A percentile compares a stretch with the other conserved stretches of the same genome.
These are phyloP conservation scores for Pythium apleroticum DNA, from an alignment of 352 stramenopile genomes.

Conservation along the genomic window DNA sequence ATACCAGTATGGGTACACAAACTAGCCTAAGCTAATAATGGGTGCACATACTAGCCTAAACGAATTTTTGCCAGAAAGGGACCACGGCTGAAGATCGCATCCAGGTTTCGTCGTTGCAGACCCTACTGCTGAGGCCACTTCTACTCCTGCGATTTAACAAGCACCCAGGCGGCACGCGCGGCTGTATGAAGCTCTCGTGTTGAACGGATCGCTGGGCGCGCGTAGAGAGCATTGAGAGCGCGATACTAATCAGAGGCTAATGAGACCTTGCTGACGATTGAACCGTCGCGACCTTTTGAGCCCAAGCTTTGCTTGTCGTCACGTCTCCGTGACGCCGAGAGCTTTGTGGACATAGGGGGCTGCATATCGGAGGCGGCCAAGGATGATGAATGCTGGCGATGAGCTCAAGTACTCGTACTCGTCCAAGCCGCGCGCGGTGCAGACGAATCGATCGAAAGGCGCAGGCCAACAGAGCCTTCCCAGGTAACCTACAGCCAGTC, in stretches of 20 bases:
- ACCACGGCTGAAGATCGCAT: no score
- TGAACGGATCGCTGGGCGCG: no score
- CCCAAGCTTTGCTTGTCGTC: not conserved
- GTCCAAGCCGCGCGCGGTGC: slow-evolving; percentile 70
- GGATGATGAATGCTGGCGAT: slow-evolving; percentile 40
- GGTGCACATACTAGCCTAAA: no score
- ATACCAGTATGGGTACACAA: not conserved
- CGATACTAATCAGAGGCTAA: not conserved
- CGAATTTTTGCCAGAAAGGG: no score
- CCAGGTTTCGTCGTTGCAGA: no score
- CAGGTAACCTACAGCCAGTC: not conserved
- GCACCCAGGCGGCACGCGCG: no score
- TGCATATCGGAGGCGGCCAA: not conserved
- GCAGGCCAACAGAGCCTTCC: not conserved
- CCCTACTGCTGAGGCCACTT: no score
- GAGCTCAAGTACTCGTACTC: slow-evolving; percentile 79
- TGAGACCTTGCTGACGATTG: not conserved
- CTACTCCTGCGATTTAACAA: no score
- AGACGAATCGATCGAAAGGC: slow-evolving; percentile 56
- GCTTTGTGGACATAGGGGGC: not conserved
- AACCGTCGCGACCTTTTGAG: slow-evolving; percentile 36
- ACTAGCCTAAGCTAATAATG: no score
- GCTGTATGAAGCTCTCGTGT: no score
- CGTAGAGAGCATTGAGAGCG: not conserved
- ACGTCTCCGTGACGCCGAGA: not conserved